phyloP scores from a whole-genome alignment of 768 basidiomycete species.

The Suillus discolor region DNA sequence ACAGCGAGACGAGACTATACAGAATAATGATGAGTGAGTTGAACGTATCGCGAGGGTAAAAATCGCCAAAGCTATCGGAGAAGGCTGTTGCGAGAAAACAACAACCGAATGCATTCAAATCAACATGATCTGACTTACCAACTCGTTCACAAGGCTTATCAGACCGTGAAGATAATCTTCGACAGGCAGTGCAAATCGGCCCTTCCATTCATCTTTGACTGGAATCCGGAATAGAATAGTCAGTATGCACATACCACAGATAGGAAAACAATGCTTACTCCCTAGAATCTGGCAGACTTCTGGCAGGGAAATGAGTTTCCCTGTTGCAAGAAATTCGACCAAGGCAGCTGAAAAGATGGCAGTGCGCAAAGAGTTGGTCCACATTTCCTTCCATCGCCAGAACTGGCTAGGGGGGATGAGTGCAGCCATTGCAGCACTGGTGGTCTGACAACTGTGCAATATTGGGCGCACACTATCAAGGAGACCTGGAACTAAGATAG shows the following conservation, averaged over 20 bases:
- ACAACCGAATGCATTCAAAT: background rate
- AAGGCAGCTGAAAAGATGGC: constrained; percentile 69
- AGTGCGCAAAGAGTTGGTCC: constrained; percentile 68
- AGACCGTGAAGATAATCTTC: constrained; percentile 86
- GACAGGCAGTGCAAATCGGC: constrained; percentile 59
- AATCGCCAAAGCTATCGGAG: background rate
- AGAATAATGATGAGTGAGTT: constrained; percentile 12
- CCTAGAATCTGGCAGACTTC: constrained; percentile 59
- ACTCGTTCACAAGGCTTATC: constrained; percentile 77
- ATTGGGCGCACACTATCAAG: constrained; percentile 59
- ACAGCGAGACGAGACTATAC: constrained; percentile 74
- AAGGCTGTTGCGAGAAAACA: background rate
- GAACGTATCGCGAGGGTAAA: background rate
- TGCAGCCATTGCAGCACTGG: constrained; percentile 50
- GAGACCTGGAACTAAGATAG: constrained; percentile 56
- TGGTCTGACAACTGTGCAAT: constrained; percentile 55
- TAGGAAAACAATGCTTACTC: constrained; percentile 48
- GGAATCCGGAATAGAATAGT: background rate
- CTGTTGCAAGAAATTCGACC: constrained; percentile 61
- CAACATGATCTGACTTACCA: constrained; percentile 47
- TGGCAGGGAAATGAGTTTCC: constrained; percentile 60
- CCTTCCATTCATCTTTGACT: constrained; percentile 76
- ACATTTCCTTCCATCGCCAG: constrained; percentile 87
- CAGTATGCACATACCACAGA: constrained; percentile 3
- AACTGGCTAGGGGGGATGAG: constrained; percentile 72